Base-by-base conservation (phyloP, 208 protist species). In the Trypanosoma avium region DNA sequence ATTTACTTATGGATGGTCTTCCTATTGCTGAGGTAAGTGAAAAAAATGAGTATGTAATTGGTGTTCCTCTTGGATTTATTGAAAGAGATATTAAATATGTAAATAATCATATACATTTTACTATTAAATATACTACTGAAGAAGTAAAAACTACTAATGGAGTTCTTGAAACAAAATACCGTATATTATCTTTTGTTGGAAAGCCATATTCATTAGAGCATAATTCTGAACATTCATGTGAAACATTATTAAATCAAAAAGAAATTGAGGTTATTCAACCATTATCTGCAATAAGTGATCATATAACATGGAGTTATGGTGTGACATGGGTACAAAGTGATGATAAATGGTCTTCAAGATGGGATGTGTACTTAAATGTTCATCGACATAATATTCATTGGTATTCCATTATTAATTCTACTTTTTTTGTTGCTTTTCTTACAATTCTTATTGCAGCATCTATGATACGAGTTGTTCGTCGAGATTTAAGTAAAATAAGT, bases 381-480 rank as follows among this genome's bases (percentile, higher is more conserved):
- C 65, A 70, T 15, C 73, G 82, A 49, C 32, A 75, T 0, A 57
- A 90, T 38, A 84, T 96, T 70, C 97, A 98, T 79, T 98, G 88
- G 94, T 96, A 98, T 70, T 91, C 93, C 4, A 90, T 98, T 38
- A 75, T 99, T 32, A 98, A 98, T 78, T 97, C 86, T 6, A 77
- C 97, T 2, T 76, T 98, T 59, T 92, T 98, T 48, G 90, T 98
- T 5, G 40, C 97, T 24, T 94, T 99, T 79, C 80, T 99, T 6
- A 82, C 88, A 5, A 60, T 77, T 32, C 95, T 98, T 75, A 85
- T 98, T 19, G 95, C 94, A 7, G 86, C 98, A 74, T 98, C 98
- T 33, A 84, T 99, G 77, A 71, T 97, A 48, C 82, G 97, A 52
- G 97, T 93, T n/a, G 83, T 99, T 27, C 85, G 94, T 58, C 72